Base-by-base conservation (phyloP, 768 basidiomycete genomes). In the Boletus coccyginus region DNA sequence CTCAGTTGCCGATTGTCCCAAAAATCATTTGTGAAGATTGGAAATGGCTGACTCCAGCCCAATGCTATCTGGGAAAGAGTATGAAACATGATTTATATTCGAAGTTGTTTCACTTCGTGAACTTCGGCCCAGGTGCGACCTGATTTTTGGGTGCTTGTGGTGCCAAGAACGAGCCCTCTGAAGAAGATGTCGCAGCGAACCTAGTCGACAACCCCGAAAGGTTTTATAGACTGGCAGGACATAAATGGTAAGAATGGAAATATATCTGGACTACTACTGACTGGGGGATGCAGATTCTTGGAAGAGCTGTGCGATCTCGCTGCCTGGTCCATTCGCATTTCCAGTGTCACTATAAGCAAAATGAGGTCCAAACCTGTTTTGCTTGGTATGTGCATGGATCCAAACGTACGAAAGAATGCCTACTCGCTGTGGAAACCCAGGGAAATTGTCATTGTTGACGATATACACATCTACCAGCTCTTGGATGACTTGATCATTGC, bases 61-160 rank as follows among this genome's bases (percentile, higher is more conserved):
- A 85, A 56, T 91, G 89, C 58, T 91, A 86, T 66, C 78, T 92
- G 58, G 80, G 78, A 77, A 29, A 73, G 77, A 24, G 78, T 21
- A 80, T n/a, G 76, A 90, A 63, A 85, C 86, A 21, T 21, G 21
- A 21, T 21, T 21, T 21, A 21, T 21, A 21, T 21, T 21, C 21
- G 1, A 86, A 87, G 58, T 75, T 95, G 3, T 95, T 97, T 66
- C 78, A 81, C 32, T 96, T 94, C 62, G 84, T 97, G 47, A 85
- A 95, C 68, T 95, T 94, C 68, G 94, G 93, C 1, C 64, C 77
- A 2, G 73, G 77, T 10, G 94, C 88, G 36, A 94, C 94, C 64
- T 75, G 78, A 5, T 97, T 98, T 71, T 75, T 98, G 42, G 81
- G 78, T 48, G 86, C 88, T 9, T 91, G 92, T 60, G 93, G 94